phyloP scores from a whole-genome alignment of 179 eudicot genomes.

The Silene coronaria region DNA sequence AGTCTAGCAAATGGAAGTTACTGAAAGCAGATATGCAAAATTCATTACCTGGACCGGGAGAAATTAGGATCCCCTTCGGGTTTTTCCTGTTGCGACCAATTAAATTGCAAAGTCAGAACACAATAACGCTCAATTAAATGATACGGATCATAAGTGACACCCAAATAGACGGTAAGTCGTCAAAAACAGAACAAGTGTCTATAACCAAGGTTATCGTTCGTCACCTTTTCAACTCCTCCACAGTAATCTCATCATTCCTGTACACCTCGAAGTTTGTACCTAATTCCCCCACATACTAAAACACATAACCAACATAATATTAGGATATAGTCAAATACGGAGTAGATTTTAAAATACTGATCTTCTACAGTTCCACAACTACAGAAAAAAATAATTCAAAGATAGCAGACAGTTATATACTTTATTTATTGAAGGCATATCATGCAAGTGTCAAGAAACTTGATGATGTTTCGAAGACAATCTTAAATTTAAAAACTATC shows the following conservation, averaged over 20 bases:
- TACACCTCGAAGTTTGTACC: constrained; percentile 78
- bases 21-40: constrained; percentile 14
- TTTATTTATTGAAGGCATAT: background rate
- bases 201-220: constrained; percentile 10
- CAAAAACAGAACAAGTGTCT: background rate
- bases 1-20: background rate
- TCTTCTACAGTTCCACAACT: background rate
- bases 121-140: background rate
- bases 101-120: constrained; percentile 11
- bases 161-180: background rate
- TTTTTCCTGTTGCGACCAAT: constrained; percentile 52
- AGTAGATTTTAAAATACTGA: background rate
- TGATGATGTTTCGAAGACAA: background rate
- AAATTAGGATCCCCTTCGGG: constrained; percentile 88
- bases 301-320: constrained; percentile 11
- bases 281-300: constrained; percentile 88
- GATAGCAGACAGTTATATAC: background rate
- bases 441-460: too few relatives aligned
- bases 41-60: constrained; percentile 93
- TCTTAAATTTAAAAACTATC: background rate
- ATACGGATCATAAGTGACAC: background rate
- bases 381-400: constrained; percentile 4
- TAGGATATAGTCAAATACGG: background rate
- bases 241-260: constrained; percentile 88
- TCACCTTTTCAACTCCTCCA: constrained; percentile 78